Conservation (phyloP, 2,329 filamentous ascomycete genomes). For the Magnaporthales sp. region DNA sequence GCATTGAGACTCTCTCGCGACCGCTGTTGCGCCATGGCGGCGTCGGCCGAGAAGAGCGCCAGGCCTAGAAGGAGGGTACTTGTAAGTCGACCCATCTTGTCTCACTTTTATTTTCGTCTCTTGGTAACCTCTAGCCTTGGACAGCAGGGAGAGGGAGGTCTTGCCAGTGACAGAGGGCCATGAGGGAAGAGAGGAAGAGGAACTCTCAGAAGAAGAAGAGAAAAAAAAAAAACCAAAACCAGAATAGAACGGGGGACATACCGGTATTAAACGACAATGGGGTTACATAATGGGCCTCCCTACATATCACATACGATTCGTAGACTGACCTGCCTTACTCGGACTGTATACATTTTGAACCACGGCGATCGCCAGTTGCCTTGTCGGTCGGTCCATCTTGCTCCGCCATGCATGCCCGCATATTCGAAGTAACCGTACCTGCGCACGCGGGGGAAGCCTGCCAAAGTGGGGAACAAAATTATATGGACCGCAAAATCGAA, state of each 20-base stretch:
- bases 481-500: too few relatives aligned
- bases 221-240: too few relatives aligned
- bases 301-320: not conserved
- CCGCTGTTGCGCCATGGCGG: not conserved
- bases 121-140: not conserved
- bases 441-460: not conserved
- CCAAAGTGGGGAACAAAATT: too few relatives aligned
- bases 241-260: not conserved
- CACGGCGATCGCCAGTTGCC: not conserved
- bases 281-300: not conserved
- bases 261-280: not conserved
- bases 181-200: not conserved
- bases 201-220: too few relatives aligned
- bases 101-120: not conserved
- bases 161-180: not conserved
- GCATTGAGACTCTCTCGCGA: slow-evolving; percentile 23
- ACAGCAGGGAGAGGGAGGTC: not conserved
- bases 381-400: not conserved
- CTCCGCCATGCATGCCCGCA: not conserved
- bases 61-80: slow-evolving; percentile 1
- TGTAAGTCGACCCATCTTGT: not conserved
- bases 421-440: not conserved
- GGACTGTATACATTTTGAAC: not conserved
- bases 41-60: not conserved
- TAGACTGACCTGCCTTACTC: not conserved